Evolutionary conservation across 2,329 filamentous ascomycete species (phyloP), one percentile per base, ranked within the genome.

Genomic region (Fusarium subtropicale): DNA sequence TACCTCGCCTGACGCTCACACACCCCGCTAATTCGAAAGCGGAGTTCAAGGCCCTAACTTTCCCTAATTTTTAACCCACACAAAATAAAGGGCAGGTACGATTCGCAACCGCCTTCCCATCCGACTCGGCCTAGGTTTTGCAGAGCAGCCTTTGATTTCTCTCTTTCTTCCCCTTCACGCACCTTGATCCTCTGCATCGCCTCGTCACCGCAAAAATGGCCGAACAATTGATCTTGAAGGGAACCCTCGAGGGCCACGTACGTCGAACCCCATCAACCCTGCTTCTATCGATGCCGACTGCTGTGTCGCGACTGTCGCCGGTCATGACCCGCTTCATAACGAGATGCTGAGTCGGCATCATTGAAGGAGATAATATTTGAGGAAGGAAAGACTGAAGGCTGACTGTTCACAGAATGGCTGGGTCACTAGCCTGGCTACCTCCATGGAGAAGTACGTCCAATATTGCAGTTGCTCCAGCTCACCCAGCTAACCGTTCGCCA

Each of bases 401-500:
- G 71, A 77, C 74, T 64, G 44, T 56, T 64, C 52, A 73, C 77
- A 89, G 87, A 96, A 92, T 89, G 95, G 95, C 90, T 98, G 95
- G 95, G 95, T 98, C 87, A 98, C 95, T 86, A 94, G 90, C 87
- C 89, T 98, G 86, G 95, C 95, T 79, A 98, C 95, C 84, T 97
- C 95, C 79, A 92, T 97, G 87, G 95, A 98, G 92, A 97, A 97
- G 93, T 97, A 91, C 82, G 91, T 77, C 63, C 15, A 68, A 50
- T 41, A 39, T 22, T 30, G 51, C 41, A 30, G 36, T 60, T 66
- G 38, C 31, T 57, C 24, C n/a, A 56, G 54, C 45, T 44, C 46
- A 33, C 34, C 42, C 56, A 46, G 62, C 73, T 72, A 59, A 69
- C 55, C 36, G 42, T 53, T 46, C 59, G 34, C 54, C 53, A 89